Percentiles rank a stretch among this genome's conserved stretches.
Evolutionary conservation across 75 land plant species (phyloP).

Genomic region (Pinus tabuliformis): DNA sequence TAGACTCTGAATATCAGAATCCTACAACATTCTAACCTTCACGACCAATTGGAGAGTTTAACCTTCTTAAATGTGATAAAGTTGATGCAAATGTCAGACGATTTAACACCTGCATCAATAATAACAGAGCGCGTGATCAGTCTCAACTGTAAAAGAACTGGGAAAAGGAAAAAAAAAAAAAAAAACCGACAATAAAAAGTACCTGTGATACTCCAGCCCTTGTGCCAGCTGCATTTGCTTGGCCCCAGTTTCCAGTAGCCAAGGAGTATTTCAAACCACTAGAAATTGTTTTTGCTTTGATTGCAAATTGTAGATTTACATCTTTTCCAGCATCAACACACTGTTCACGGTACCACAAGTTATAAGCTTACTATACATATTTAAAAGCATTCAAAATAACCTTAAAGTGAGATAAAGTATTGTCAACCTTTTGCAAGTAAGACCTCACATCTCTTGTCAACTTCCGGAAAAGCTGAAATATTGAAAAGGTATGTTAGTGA

Average conservation of each 20-base stretch:
- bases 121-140: background rate
- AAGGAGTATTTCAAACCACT: conserved; percentile 99
- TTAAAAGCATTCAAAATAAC: conserved; percentile 2
- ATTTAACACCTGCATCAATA: conserved; percentile 82
- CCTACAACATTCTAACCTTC: conserved; percentile 59
- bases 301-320: conserved; percentile 96
- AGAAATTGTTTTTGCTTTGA: conserved; percentile 98
- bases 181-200: background rate
- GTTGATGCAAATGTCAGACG: conserved; percentile 98
- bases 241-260: conserved; percentile 99
- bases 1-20: background rate
- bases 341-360: conserved; percentile 25
- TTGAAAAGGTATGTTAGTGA: background rate
- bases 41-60: conserved; percentile 99
- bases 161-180: background rate
- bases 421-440: conserved; percentile 85
- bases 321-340: conserved; percentile 99
- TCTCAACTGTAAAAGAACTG: background rate
- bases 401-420: background rate
- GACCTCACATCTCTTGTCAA: conserved; percentile 94
- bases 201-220: conserved; percentile 99
- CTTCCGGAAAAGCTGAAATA: conserved; percentile 85
- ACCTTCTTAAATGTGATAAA: conserved; percentile 90
- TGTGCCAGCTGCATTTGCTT: conserved; percentile 97
- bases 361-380: background rate